A percentile compares a stretch with the other conserved stretches of the same genome.
These are phyloP conservation scores for Yamadazyma atlantica DNA, from an alignment of 1,139 yeast species.

Conservation along the genomic window DNA sequence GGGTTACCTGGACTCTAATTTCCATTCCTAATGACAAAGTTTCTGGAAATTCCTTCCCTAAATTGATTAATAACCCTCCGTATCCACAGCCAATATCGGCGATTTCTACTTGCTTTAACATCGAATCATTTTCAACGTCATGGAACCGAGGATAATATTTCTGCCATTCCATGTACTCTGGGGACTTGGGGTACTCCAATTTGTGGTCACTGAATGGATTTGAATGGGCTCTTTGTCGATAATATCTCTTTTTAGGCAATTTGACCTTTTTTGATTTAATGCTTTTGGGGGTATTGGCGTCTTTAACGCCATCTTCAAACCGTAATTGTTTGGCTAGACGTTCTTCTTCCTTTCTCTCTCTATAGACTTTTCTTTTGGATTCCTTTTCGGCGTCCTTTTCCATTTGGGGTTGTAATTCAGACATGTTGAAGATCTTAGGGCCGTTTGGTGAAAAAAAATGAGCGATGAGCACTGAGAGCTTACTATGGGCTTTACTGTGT, in stretches of 20 bases:
- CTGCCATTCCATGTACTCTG: conserved; percentile 86
- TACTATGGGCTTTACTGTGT: too few species aligned
- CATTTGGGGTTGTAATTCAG: too few species aligned
- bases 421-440: conserved; percentile 4
- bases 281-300: too few species aligned
- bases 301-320: conserved; percentile 17
- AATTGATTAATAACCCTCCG: conserved; percentile 84
- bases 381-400: conserved; percentile 23
- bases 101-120: conserved; percentile 67
- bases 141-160: conserved; percentile 63
- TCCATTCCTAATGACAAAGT: conserved; percentile 89
- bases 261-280: conserved; percentile 26
- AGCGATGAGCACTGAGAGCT: conserved; percentile 3
- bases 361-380: conserved; percentile 38
- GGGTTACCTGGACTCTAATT: conserved; percentile 95
- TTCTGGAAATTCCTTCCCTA: conserved; percentile 76
- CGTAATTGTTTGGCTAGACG: conserved; percentile 36
- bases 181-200: conserved; percentile 81
- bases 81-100: conserved; percentile 99
- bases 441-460: too few species aligned
- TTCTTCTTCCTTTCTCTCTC: conserved; percentile 36
- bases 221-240: conserved; percentile 96
- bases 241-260: conserved; percentile 79
- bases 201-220: conserved; percentile 96
- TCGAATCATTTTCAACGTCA: conserved; percentile 40